Base-by-base conservation (phyloP, 169 alveolate species). In the Plasmodium malariae region DNA sequence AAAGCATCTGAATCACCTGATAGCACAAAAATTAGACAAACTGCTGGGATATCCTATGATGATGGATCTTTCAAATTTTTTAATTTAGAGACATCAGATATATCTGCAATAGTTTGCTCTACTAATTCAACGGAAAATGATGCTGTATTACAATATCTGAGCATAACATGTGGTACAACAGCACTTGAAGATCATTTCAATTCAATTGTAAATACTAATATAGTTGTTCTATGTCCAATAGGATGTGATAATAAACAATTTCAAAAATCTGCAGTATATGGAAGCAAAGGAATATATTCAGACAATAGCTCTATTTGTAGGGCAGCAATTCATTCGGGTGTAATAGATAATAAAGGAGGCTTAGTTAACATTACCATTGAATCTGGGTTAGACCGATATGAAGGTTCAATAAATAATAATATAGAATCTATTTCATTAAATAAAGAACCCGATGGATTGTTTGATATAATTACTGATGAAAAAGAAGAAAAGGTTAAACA, bases 311-410 rank as follows among this genome's bases (percentile, higher is more conserved):
- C 98, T 21, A 95, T 96, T 32, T 96, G 98, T 59, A 92, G 92
- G 63, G 98, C 98, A 5, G 98, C 97, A 19, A 92, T 96, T n/a
- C 98, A 96, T 65, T 92, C 97, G 1, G 98, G 97, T 30, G 94
- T 94, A 32, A 93, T 95, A 62, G 89, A 92, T 37, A 55, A 70
- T 65, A 95, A 94, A 24, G 98, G 98, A 37, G 94, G 95, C 4
- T 92, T 95, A 85, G 94, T 94, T 40, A 94, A 88, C 48, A 96
- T 96, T 7, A 88, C 98, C 1, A 72, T 96, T 19, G 98, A 96
- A 80, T 95, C 96, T 43, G 97, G 97, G 4, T 69, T 91, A 40
- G 92, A 87, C 28, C 95, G 92, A 45, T 96, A 95, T 86, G 97
- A 94, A 54, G 98, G 98, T 0, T 93, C 96, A 21, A 70, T 78